Evolutionary conservation across 2,329 filamentous ascomycete species (phyloP).

Genomic region (Phialophora chinensis): DNA sequence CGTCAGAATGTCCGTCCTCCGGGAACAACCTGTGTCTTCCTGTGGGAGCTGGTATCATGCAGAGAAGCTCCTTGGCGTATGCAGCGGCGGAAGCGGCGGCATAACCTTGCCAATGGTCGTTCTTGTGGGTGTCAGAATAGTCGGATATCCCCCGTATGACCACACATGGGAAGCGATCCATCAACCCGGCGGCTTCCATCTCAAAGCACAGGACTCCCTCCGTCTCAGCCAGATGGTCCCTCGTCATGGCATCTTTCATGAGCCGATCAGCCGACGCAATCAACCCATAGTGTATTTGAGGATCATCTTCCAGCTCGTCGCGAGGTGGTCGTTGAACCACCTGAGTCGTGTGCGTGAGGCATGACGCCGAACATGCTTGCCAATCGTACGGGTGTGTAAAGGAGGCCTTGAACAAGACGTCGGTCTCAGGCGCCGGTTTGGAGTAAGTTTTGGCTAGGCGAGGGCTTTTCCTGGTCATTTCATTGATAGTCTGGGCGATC

Average conservation of each 20-base stretch:
- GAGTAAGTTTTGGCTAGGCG: background rate
- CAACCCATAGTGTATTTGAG: constrained; percentile 36
- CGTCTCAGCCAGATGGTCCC: constrained; percentile 26
- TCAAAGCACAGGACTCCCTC: constrained; percentile 41
- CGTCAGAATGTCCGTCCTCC: no score
- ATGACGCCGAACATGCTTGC: background rate
- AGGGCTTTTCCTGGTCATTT: background rate
- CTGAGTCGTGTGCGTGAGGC: background rate
- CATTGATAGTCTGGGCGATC: constrained; percentile 4
- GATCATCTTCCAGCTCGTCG: constrained; percentile 8
- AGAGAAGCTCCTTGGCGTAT: constrained; percentile 38
- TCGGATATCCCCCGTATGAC: constrained; percentile 52
- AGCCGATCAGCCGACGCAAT: constrained; percentile 38
- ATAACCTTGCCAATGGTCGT: constrained; percentile 47
- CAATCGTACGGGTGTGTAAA: no score
- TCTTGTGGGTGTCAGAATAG: constrained; percentile 51
- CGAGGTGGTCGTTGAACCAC: constrained; percentile 24
- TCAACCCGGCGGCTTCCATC: constrained; percentile 44
- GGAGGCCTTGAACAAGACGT: background rate
- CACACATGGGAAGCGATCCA: constrained; percentile 45
- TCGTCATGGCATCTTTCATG: constrained; percentile 28
- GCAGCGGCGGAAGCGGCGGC: constrained; percentile 45
- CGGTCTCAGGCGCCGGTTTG: background rate
- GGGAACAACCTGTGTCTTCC: no score
- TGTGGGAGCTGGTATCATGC: background rate